Evolutionary conservation across 805 yeast genomes (phyloP).

Genomic region (Wickerhamomyces kurtzmanii): DNA sequence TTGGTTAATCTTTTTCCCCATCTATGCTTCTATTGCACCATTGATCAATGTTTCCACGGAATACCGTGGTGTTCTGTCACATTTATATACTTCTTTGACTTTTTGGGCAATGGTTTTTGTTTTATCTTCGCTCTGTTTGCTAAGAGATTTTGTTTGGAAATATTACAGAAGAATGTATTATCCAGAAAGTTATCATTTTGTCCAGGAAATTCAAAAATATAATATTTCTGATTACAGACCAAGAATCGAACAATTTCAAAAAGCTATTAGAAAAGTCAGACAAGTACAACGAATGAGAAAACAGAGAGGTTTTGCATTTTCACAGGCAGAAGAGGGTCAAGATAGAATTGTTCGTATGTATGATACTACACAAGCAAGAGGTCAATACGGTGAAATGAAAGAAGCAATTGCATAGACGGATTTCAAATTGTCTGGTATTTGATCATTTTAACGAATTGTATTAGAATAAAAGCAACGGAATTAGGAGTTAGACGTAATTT

Average conservation of each 20-base stretch:
- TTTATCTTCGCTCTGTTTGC: constrained; percentile 65
- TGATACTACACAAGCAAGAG: constrained; percentile 83
- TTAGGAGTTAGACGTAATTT: too few relatives aligned
- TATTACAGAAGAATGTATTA: constrained; percentile 84
- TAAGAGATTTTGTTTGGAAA: constrained; percentile 91
- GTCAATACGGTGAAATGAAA: constrained; percentile 55
- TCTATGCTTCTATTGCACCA: constrained; percentile 82
- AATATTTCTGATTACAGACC: constrained; percentile 92
- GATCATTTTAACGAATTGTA: neutral
- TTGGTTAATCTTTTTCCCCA: constrained; percentile 84
- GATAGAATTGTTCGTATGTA: constrained; percentile 87
- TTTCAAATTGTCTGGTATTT: too few relatives aligned
- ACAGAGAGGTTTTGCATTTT: constrained; percentile 97
- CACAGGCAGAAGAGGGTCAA: constrained; percentile 93
- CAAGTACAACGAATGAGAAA: constrained; percentile 98
- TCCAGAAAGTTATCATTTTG: constrained; percentile 91
- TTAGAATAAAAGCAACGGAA: neutral
- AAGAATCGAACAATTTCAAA: constrained; percentile 93
- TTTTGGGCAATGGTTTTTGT: constrained; percentile 82
- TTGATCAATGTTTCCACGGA: constrained; percentile 72
- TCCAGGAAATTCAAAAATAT: constrained; percentile 93
- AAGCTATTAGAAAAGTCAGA: constrained; percentile 92
- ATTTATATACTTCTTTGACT: constrained; percentile 64
- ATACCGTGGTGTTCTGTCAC: constrained; percentile 68
- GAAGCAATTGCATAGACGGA: constrained; percentile 29